These are phyloP conservation scores for Escallonia rubra DNA, from an alignment of 129 eudicot species.

Conservation along the genomic window DNA sequence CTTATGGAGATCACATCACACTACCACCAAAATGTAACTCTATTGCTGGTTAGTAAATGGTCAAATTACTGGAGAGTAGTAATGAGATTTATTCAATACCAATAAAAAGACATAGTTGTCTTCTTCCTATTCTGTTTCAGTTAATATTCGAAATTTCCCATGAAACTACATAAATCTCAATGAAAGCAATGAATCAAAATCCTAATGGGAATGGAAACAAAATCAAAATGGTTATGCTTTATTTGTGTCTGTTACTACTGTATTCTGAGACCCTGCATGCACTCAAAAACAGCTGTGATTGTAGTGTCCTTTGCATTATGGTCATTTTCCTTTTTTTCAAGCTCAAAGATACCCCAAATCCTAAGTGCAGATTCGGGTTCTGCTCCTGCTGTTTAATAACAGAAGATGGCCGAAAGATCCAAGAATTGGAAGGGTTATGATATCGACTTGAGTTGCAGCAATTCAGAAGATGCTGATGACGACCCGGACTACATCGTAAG, in stretches of 20 bases:
- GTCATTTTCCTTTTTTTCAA: constrained; percentile 1
- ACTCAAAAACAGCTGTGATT: neutral
- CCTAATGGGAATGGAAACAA: constrained; percentile 17
- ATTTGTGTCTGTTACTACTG: constrained; percentile 6
- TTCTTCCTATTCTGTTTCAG: too few species aligned
- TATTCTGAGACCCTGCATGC: constrained; percentile 2
- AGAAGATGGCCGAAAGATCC: neutral
- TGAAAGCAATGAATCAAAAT: neutral
- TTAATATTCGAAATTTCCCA: too few species aligned
- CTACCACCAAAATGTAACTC: too few species aligned
- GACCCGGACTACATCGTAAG: neutral
- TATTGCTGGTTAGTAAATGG: too few species aligned
- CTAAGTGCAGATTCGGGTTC: neutral
- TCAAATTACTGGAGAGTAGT: too few species aligned
- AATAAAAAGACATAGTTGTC: too few species aligned
- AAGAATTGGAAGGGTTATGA: neutral
- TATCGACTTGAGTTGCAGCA: constrained; percentile 3
- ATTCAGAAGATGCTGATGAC: constrained; percentile 1
- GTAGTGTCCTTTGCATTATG: constrained; percentile 1
- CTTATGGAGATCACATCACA: too few species aligned
- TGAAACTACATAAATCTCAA: neutral
- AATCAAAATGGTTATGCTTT: constrained; percentile 5
- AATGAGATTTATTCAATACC: too few species aligned
- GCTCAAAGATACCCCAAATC: neutral
- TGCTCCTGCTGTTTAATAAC: neutral